phyloP scores from a whole-genome alignment of 495 filamentous ascomycete genomes.

The Hypoxylon intermedium region DNA sequence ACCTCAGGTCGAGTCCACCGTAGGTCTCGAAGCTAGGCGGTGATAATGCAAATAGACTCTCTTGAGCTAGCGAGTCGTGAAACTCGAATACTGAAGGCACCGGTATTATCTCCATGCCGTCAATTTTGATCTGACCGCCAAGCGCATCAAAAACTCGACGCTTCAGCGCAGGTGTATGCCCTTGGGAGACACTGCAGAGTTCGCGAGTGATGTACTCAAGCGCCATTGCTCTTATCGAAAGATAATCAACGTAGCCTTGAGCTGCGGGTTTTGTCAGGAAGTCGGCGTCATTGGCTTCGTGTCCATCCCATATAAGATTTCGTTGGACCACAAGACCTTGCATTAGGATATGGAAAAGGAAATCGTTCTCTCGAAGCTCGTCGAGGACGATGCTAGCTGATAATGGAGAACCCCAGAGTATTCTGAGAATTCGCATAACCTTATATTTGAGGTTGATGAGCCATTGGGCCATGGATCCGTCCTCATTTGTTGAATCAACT shows the following conservation, averaged over 20 bases:
- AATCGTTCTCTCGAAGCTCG: conserved; percentile 77
- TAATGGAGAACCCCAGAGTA: conserved; percentile 85
- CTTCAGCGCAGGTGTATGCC: conserved; percentile 75
- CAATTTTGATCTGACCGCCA: conserved; percentile 71
- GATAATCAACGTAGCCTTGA: conserved; percentile 71
- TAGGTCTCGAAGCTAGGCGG: conserved; percentile 63
- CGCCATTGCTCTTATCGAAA: conserved; percentile 73
- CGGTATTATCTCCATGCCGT: conserved; percentile 64
- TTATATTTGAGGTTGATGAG: conserved; percentile 73
- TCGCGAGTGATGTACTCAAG: conserved; percentile 86
- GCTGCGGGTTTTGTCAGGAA: conserved; percentile 71
- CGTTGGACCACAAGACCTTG: conserved; percentile 68
- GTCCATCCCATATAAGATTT: conserved; percentile 72
- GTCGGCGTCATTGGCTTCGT: conserved; percentile 54
- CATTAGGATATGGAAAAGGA: conserved; percentile 73
- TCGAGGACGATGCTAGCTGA: conserved; percentile 74
- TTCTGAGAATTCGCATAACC: conserved; percentile 76
- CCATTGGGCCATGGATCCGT: conserved; percentile 69
- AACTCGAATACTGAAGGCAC: conserved; percentile 87
- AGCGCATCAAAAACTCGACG: conserved; percentile 79
- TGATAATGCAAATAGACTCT: conserved; percentile 58
- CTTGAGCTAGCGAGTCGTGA: conserved; percentile 85
- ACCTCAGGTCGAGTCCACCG: conserved; percentile 64
- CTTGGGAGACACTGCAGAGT: conserved; percentile 74
- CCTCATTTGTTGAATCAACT: conserved; percentile 67